A percentile compares a stretch with the other conserved stretches of the same genome.
These are phyloP conservation scores for Cytospora piceae DNA, from an alignment of 2,329 filamentous ascomycete species.

Conservation along the genomic window DNA sequence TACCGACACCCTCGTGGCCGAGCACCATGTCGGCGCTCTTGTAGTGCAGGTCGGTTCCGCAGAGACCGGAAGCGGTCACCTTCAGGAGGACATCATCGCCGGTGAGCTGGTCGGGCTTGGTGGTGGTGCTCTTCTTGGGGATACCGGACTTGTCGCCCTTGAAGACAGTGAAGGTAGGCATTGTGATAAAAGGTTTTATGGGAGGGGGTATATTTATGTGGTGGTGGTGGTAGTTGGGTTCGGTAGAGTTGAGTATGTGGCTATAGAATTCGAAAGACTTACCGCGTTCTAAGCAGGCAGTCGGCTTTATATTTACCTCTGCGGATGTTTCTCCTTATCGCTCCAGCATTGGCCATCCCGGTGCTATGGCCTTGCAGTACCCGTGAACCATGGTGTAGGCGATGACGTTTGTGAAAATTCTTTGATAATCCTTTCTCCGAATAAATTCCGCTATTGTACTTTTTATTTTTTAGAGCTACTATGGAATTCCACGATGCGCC, in stretches of 20 bases:
- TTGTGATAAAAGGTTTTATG: background rate
- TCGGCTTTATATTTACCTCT: background rate
- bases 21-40: constrained; percentile 38
- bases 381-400: background rate
- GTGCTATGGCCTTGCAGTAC: background rate
- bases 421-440: background rate
- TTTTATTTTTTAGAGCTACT: background rate
- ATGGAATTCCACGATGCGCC: too few relatives aligned
- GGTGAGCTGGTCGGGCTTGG: constrained; percentile 28
- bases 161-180: constrained; percentile 31
- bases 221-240: background rate
- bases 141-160: constrained; percentile 25
- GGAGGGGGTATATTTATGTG: background rate
- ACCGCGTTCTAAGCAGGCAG: background rate
- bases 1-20: constrained; percentile 59
- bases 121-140: constrained; percentile 24
- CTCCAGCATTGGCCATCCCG: background rate
- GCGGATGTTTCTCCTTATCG: background rate
- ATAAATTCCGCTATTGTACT: background rate
- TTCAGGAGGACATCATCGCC: constrained; percentile 30
- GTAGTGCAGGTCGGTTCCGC: constrained; percentile 32
- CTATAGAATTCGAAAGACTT: background rate
- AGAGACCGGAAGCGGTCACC: constrained; percentile 32
- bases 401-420: background rate
- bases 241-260: background rate